Conservation (phyloP, 257 asterid genomes). For the Penstemon barbatus region DNA sequence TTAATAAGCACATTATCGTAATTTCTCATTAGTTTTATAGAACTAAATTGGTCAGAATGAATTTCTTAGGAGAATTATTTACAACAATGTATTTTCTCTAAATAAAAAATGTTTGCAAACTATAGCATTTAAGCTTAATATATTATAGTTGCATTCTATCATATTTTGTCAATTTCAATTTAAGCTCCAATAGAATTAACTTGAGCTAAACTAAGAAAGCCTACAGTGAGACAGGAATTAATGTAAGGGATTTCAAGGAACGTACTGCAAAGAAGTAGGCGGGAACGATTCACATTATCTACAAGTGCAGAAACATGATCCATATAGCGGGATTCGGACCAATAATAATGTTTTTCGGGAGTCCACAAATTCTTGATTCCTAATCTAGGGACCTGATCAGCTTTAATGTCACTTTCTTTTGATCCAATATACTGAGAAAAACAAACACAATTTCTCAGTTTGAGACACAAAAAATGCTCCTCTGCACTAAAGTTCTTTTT, state of each 20-base stretch:
- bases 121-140: slow-evolving; percentile 16
- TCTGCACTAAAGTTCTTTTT: slow-evolving; percentile 22
- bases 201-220: slow-evolving; percentile 18
- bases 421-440: slow-evolving; percentile 80
- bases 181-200: slow-evolving; percentile 16
- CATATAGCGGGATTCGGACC: slow-evolving; percentile 82
- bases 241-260: slow-evolving; percentile 25
- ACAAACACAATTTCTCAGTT: slow-evolving; percentile 18
- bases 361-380: slow-evolving; percentile 88
- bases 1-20: neutral
- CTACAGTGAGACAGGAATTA: slow-evolving; percentile 6
- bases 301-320: slow-evolving; percentile 76
- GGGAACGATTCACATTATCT: slow-evolving; percentile 61
- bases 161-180: neutral
- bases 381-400: slow-evolving; percentile 58
- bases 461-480: slow-evolving; percentile 14
- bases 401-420: slow-evolving; percentile 71
- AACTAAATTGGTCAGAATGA: slow-evolving; percentile 15
- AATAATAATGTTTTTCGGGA: slow-evolving; percentile 84
- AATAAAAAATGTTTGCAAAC: slow-evolving; percentile 1
- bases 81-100: slow-evolving; percentile 1
- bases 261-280: slow-evolving; percentile 74
- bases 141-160: slow-evolving; percentile 8
- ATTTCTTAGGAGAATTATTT: slow-evolving; percentile 16
- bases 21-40: neutral